Base-by-base conservation (phyloP, 2,329 filamentous ascomycete species). In the Beauveria brongniartii region DNA sequence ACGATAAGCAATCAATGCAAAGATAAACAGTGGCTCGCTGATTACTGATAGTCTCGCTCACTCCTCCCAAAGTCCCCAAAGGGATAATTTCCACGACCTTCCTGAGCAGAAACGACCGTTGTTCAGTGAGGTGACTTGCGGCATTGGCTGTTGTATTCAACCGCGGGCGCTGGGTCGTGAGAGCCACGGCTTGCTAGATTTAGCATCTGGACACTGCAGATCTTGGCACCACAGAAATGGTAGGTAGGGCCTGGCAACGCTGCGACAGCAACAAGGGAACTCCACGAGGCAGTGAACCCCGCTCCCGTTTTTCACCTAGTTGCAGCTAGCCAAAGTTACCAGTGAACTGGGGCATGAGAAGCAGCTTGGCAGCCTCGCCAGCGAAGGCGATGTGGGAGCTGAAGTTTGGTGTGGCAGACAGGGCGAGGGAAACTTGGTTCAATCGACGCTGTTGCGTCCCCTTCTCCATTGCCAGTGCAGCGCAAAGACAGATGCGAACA, bases 201-300 rank as follows among this genome's bases (percentile, higher is more conserved):
- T 51, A 12, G 46, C 40, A 59, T 59, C 56, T 59, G 56, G 56
- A 14, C n/a, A 43, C 48, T 30, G 48, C 48, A 59, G 48, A 59
- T 59, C 56, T 59, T 59, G 56, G 56, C 56, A 59, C 56, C 55
- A 52, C 46, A 59, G 56, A 51, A 51, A 51, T 18, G 22, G 24
- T 34, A 14, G 30, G 30, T 14, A 22, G 51, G 51, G 16, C n/a
- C 30, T 53, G 34, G 28, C 20, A 14, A 22, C 34, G 34, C 34
- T 37, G 34, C 34, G 14, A 37, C 34, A 14, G 34, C 34, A 37
- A 16, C 34, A 37, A 37, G 22, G 44, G 34, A 50, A 34, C 46
- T 52, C 56, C 56, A 59, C 56, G 47, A 53, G 55, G 55, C 46
- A 59, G 24, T 46, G 40, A 52, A 53, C 47, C 48, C 56, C 56